phyloP scores from a whole-genome alignment of 441 rosid species.

The Pelargonium citronellum region DNA sequence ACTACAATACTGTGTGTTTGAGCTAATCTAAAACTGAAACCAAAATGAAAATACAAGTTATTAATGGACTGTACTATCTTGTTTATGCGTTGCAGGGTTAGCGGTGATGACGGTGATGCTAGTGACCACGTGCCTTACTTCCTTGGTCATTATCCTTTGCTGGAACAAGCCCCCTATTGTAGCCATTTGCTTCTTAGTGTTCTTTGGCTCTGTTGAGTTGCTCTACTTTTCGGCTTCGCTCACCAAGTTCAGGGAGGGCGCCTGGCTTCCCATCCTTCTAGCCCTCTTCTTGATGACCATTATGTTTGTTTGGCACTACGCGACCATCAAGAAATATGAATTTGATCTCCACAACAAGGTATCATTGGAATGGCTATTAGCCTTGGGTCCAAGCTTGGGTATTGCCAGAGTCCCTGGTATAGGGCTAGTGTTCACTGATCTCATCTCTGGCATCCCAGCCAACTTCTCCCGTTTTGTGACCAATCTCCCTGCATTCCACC shows the following conservation, averaged over 20 bases:
- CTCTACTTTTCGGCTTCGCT: conserved; percentile 97
- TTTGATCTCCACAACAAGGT: conserved; percentile 89
- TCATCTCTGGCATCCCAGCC: conserved; percentile 86
- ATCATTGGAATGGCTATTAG: conserved; percentile 93
- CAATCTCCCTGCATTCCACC: conserved; percentile 94
- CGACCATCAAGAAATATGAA: conserved; percentile 80
- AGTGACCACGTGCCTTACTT: conserved; percentile 86
- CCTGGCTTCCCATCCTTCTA: conserved; percentile 94
- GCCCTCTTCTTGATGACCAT: conserved; percentile 73
- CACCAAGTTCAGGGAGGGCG: conserved; percentile 88
- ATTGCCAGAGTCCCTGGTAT: conserved; percentile 88
- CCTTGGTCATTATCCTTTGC: conserved; percentile 76
- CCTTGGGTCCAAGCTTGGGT: conserved; percentile 86
- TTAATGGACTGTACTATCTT: not conserved
- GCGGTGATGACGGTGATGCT: conserved; percentile 98
- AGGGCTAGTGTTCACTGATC: conserved; percentile 83
- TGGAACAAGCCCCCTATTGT: conserved; percentile 85
- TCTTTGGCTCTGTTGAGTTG: conserved; percentile 81
- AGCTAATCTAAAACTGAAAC: not conserved
- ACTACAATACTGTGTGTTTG: too few species aligned
- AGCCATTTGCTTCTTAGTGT: conserved; percentile 63
- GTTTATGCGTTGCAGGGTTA: conserved; percentile 49
- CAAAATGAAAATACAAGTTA: not conserved
- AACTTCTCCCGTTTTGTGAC: conserved; percentile 95
- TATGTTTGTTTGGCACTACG: conserved; percentile 95